Evolutionary conservation across 805 yeast genomes (phyloP), one percentile per base, ranked within the genome.

Genomic region (Isabelozyma heimii): DNA sequence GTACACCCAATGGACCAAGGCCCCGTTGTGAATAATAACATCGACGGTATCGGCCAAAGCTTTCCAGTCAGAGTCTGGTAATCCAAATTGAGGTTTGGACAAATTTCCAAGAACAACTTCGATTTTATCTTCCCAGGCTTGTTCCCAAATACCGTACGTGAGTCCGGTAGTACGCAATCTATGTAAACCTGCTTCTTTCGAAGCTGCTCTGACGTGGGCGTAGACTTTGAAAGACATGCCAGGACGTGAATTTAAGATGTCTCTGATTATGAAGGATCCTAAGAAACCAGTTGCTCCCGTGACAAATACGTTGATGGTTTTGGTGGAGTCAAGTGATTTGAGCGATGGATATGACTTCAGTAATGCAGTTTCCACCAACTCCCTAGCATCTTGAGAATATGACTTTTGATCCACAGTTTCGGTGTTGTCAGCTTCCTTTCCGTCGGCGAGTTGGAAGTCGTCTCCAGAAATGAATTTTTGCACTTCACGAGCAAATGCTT

Each of bases 261-360:
- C 96, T 30, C 88, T 77, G 42, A 94, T 69, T 44, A 94, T 84
- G 66, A 87, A 94, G 0, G 97, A 83, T 33, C 99, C 99, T 49
- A 94, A 72, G 81, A 92, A 94, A 1, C 99, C 99, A 37, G 99
- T 95, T 37, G 85, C 88, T 63, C 99, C 99, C 26, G 99, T 94
- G 41, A 94, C 82, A 58, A 94, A 90, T 1, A 91, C 88, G 52
- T 81, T 84, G 17, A 82, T 56, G 1, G 65, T 49, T 39, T 69
- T 61, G 3, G 72, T 63, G 10, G 67, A 58, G 40, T 66, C 71
- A 15, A 69, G 50, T 28, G 72, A 59, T 47, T 59, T 57, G 48
- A 73, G 76, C 2, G 83, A 79, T 50, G 67, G 74, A 60, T 76
- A 89, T 3, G 67, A 61, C 24, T 60, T 43, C 40, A 70, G 70